These are phyloP conservation scores for Diplodia intermedia DNA, from an alignment of 2,329 filamentous ascomycete genomes.

Conservation along the genomic window DNA sequence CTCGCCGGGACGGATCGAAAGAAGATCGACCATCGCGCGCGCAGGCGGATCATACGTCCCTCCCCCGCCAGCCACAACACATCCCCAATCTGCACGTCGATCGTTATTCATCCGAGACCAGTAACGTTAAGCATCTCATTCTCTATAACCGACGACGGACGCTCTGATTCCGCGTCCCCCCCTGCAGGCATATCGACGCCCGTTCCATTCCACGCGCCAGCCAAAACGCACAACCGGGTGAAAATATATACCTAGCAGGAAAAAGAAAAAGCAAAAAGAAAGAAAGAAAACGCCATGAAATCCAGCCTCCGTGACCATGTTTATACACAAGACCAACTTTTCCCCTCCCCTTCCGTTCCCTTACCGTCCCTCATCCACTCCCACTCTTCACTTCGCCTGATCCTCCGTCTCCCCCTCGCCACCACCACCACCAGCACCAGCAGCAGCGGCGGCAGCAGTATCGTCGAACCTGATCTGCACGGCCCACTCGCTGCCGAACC, in stretches of 20 bases:
- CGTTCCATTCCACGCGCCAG: not conserved
- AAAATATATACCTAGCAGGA: not conserved
- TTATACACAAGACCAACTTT: conserved; percentile 2
- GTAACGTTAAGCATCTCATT: too few species aligned
- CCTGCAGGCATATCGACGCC: not conserved
- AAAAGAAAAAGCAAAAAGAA: not conserved
- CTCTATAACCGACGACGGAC: not conserved
- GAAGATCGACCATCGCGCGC: too few species aligned
- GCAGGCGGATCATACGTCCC: too few species aligned
- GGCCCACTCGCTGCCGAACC: conserved; percentile 88
- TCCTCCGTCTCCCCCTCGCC: conserved; percentile 28
- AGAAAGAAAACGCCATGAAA: conserved; percentile 7
- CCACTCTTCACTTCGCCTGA: not conserved
- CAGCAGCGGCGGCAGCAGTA: too few species aligned
- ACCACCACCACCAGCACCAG: too few species aligned
- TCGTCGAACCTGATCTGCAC: conserved; percentile 65
- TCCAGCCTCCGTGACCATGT: not conserved
- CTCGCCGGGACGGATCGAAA: too few species aligned
- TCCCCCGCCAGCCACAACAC: too few species aligned
- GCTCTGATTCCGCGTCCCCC: not conserved
- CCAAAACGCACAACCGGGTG: not conserved
- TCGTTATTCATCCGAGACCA: too few species aligned
- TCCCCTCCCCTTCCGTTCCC: not conserved
- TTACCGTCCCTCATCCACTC: not conserved
- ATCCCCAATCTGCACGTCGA: too few species aligned